Evolutionary conservation across 2,329 filamentous ascomycete species (phyloP).

Genomic region (Cytospora piceicola): DNA sequence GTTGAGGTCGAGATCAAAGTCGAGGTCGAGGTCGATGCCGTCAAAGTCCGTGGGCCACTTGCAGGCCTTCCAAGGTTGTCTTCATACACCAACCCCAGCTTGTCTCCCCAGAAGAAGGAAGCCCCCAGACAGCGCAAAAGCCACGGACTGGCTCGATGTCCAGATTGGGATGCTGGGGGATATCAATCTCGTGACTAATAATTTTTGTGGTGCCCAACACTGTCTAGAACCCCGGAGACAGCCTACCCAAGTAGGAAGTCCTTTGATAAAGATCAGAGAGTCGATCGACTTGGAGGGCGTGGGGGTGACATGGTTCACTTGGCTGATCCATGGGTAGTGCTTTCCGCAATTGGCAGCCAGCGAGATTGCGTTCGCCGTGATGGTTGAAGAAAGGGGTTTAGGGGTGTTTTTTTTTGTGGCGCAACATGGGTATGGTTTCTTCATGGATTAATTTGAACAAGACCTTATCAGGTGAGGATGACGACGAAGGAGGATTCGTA

Average conservation of each 20-base stretch:
- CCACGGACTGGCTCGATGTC: slow-evolving; percentile 17
- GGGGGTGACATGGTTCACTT: slow-evolving; percentile 3
- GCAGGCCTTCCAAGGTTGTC: slow-evolving; percentile 6
- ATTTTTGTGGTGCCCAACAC: slow-evolving; percentile 1
- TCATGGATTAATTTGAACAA: neutral
- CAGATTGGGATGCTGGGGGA: slow-evolving; percentile 15
- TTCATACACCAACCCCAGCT: slow-evolving; percentile 11
- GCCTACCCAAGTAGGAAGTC: neutral
- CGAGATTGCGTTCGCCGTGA: slow-evolving; percentile 13
- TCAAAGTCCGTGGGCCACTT: slow-evolving; percentile 19
- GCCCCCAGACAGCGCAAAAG: slow-evolving; percentile 11
- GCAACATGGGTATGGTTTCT: slow-evolving; percentile 10
- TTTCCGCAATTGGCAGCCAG: slow-evolving; percentile 17
- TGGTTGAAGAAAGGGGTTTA: slow-evolving; percentile 17
- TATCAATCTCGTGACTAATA: slow-evolving; percentile 14
- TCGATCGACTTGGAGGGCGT: slow-evolving; percentile 15
- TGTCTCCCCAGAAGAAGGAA: slow-evolving; percentile 17
- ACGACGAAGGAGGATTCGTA: neutral
- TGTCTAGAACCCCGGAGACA: neutral
- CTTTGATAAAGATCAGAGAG: slow-evolving; percentile 2
- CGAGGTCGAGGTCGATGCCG: slow-evolving; percentile 5
- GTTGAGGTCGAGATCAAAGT: no score
- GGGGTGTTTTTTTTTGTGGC: slow-evolving; percentile 22
- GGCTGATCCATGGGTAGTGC: neutral
- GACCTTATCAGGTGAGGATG: neutral